A percentile compares a stretch with the other conserved stretches of the same genome.
Evolutionary conservation across 1,284 basidiomycete genomes (phyloP).

Genomic region (Nidula niveotomentosa): DNA sequence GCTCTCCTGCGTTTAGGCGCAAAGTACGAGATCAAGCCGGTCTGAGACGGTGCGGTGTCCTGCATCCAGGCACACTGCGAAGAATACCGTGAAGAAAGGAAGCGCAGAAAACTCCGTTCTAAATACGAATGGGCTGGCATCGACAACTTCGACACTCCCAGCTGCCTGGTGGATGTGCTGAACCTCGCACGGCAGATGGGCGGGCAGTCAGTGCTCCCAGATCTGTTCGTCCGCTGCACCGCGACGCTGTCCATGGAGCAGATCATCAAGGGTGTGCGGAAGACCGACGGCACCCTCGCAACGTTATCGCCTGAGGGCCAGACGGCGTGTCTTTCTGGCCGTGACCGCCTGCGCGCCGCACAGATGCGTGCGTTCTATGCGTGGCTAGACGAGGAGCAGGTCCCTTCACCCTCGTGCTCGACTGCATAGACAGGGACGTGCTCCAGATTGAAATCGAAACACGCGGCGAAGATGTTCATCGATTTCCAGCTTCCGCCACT

Average conservation of each 20-base stretch:
- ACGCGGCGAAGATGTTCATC: not conserved
- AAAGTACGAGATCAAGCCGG: not conserved
- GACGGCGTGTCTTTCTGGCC: not conserved
- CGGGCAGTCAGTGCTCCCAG: not conserved
- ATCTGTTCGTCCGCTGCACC: not conserved
- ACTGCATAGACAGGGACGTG: not conserved
- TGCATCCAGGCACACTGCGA: not conserved
- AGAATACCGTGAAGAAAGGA: not conserved
- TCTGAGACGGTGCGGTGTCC: not conserved
- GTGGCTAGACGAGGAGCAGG: not conserved
- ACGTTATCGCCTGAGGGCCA: not conserved
- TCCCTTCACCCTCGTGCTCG: not conserved
- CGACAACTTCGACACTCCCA: not conserved
- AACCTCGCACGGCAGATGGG: not conserved
- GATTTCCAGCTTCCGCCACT: not conserved
- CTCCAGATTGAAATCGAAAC: not conserved
- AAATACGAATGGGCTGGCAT: not conserved
- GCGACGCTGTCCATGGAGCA: not conserved
- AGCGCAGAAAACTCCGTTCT: not conserved
- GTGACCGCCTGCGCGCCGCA: not conserved
- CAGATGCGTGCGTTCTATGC: not conserved
- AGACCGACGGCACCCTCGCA: not conserved
- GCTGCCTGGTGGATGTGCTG: not conserved
- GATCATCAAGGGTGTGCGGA: not conserved
- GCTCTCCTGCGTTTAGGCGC: not conserved